Percentiles rank a stretch among this genome's conserved stretches.
Conservation (phyloP, 2,329 filamentous ascomycete species). For the Talaromyces sp. region DNA sequence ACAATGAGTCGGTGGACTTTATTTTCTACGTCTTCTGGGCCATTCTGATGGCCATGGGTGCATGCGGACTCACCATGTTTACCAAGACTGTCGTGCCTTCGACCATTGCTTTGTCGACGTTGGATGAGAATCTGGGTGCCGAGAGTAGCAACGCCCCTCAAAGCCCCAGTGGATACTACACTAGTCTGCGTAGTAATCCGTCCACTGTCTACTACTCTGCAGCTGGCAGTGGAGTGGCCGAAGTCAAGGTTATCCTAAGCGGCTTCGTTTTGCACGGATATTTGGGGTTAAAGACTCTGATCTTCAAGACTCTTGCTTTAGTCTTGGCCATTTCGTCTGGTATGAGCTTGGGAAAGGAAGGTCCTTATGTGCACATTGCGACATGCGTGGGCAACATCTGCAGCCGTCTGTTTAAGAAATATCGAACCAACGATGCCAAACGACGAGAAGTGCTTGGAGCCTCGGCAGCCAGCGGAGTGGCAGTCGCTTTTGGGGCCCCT, state of each 20-base stretch:
- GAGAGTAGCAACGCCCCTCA: slow-evolving; percentile 49
- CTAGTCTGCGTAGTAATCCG: slow-evolving; percentile 43
- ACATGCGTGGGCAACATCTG: slow-evolving; percentile 94
- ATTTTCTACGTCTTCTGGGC: slow-evolving; percentile 71
- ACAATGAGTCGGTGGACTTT: slow-evolving; percentile 69
- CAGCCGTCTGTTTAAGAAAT: slow-evolving; percentile 91
- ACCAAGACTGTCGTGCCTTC: slow-evolving; percentile 96
- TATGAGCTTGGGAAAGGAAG: slow-evolving; percentile 89
- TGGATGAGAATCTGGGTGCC: slow-evolving; percentile 90
- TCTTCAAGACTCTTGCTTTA: slow-evolving; percentile 79
- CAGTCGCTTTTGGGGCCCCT: slow-evolving; percentile 90
- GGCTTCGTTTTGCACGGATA: slow-evolving; percentile 97
- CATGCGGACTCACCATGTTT: slow-evolving; percentile 77
- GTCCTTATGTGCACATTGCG: slow-evolving; percentile 95
- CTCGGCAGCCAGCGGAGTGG: slow-evolving; percentile 85
- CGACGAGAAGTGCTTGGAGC: slow-evolving; percentile 91
- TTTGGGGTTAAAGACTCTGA: slow-evolving; percentile 79
- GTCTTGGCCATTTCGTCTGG: slow-evolving; percentile 90
- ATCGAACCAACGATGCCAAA: slow-evolving; percentile 91
- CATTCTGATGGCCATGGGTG: slow-evolving; percentile 65
- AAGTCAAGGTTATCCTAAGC: slow-evolving; percentile 96
- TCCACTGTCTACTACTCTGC: slow-evolving; percentile 95
- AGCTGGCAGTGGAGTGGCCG: slow-evolving; percentile 91
- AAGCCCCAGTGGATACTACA: slow-evolving; percentile 40
- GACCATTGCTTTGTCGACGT: slow-evolving; percentile 76